phyloP scores from a whole-genome alignment of 352 stramenopile species.

The Globisporangium radiosum region DNA sequence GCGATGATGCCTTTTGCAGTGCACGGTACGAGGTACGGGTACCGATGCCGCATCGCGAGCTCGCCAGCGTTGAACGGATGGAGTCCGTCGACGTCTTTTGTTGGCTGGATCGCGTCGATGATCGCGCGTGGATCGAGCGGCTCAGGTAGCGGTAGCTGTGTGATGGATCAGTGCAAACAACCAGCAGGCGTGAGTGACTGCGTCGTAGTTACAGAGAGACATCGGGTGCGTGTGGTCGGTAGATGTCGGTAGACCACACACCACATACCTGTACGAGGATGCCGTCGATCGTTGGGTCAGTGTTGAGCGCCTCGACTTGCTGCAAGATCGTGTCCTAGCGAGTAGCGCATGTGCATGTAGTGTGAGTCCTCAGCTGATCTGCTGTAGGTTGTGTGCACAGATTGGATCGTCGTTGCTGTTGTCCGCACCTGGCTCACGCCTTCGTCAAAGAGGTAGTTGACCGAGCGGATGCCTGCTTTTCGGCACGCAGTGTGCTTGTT shows the following conservation, averaged over 20 bases:
- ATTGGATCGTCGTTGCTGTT: neutral
- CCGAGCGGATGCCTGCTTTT: conserved; percentile 90
- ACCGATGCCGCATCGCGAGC: conserved; percentile 82
- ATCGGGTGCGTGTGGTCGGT: no score
- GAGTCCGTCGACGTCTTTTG: conserved; percentile 99
- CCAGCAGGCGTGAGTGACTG: no score
- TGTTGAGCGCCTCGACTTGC: conserved; percentile 73
- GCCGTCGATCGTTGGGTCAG: conserved; percentile 69
- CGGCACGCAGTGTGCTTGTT: conserved; percentile 97
- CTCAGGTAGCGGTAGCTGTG: conserved; percentile 88
- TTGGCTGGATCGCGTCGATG: conserved; percentile 88
- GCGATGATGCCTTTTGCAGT: conserved; percentile 97
- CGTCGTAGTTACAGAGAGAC: neutral
- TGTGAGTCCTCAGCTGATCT: neutral
- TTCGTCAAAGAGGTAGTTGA: conserved; percentile 82
- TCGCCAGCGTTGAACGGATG: conserved; percentile 96
- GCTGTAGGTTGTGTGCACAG: neutral
- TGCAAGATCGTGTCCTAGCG: conserved; percentile 44
- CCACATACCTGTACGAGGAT: conserved; percentile 81
- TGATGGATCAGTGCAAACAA: no score
- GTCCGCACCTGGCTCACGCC: conserved; percentile 43
- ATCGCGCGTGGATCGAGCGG: conserved; percentile 92
- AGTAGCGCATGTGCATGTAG: neutral
- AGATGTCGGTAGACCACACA: conserved; percentile 19
- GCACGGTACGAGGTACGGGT: conserved; percentile 91